A percentile compares a stretch with the other conserved stretches of the same genome.
Conservation (phyloP, 106 monocot genomes). For the Triglochin maritima region DNA sequence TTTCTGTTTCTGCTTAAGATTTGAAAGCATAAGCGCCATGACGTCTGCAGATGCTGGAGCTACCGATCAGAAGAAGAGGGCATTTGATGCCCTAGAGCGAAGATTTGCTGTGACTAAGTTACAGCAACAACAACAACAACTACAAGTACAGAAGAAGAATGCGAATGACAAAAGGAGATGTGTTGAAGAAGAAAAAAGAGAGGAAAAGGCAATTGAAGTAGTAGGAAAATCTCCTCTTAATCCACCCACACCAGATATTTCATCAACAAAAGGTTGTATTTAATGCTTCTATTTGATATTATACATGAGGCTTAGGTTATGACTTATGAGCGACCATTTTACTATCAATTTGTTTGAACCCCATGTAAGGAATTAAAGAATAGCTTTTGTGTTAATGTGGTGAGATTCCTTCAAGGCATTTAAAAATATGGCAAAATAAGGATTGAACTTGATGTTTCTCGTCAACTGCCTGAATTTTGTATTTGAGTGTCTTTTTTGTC, state of each 20-base stretch:
- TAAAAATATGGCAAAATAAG: no score
- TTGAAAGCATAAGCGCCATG: background rate
- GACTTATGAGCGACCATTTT: no score
- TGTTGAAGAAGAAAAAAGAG: background rate
- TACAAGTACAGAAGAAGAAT: background rate
- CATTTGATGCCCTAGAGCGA: conserved; percentile 4
- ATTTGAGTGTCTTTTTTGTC: background rate
- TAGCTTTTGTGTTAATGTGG: no score
- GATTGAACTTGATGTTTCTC: no score
- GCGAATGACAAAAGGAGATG: background rate
- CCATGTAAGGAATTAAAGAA: no score
- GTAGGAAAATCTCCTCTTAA: background rate
- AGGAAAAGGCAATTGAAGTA: background rate
- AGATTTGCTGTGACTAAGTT: conserved; percentile 1
- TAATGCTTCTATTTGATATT: background rate
- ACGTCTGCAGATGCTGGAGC: background rate
- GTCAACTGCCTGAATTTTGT: no score
- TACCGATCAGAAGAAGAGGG: conserved; percentile 2
- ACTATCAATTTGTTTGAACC: no score
- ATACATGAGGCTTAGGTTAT: no score
- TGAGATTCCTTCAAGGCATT: no score
- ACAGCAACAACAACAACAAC: background rate
- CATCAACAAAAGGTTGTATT: background rate
- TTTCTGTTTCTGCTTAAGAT: background rate
- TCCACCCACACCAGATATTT: background rate